Percentiles rank a stretch among this genome's conserved stretches.
Conservation (phyloP, 176 grass and related monocot genomes). For the Oryza brachyantha region DNA sequence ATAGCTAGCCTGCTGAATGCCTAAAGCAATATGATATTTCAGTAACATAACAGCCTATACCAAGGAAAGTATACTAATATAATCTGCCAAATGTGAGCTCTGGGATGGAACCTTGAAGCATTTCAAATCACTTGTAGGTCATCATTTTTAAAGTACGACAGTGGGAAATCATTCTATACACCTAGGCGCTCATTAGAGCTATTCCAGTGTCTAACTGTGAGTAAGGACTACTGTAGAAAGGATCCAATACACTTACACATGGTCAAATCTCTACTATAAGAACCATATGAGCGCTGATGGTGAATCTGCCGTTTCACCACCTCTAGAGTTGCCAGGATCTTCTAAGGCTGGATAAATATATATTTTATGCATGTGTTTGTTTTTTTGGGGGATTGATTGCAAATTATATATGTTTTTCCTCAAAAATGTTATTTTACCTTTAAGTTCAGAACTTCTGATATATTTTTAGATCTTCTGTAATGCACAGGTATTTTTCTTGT, state of each 20-base stretch:
- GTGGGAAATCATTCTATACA: neutral
- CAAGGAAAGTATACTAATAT: constrained; percentile 13
- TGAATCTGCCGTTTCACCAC: neutral
- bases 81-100: neutral
- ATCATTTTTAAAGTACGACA: neutral
- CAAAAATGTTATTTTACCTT: neutral
- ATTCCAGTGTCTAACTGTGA: neutral
- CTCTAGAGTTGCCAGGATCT: neutral
- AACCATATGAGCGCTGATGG: neutral
- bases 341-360: neutral
- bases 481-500: neutral
- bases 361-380: neutral
- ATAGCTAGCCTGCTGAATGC: neutral
- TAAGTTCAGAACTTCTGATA: neutral
- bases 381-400: neutral
- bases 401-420: neutral
- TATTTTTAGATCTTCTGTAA: neutral
- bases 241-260: neutral
- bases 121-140: neutral
- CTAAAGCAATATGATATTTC: neutral
- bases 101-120: neutral
- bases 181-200: neutral
- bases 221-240: neutral
- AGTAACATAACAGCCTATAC: neutral
- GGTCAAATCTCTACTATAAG: neutral